A percentile compares a stretch with the other conserved stretches of the same genome.
Evolutionary conservation across 2,329 filamentous ascomycete species (phyloP).

Genomic region (Cordyceps javanica): DNA sequence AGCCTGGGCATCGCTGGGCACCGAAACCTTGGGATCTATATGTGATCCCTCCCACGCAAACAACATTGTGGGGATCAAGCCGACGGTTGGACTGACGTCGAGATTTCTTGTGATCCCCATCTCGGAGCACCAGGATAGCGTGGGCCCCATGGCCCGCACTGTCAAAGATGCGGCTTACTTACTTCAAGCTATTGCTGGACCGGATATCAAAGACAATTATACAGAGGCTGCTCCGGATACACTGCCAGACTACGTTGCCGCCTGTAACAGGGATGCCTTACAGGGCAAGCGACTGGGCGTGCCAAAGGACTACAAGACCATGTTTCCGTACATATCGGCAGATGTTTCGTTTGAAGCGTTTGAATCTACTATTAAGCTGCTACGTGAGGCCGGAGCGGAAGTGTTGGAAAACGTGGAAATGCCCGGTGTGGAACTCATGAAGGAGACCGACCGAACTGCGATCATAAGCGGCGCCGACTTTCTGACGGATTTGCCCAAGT

Average conservation of each 20-base stretch:
- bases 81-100: conserved; percentile 60
- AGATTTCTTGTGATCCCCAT: conserved; percentile 60
- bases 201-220: conserved; percentile 57
- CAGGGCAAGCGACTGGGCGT: conserved; percentile 57
- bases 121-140: conserved; percentile 56
- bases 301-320: conserved; percentile 44
- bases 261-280: conserved; percentile 48
- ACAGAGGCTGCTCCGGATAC: conserved; percentile 50
- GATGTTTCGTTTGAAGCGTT: conserved; percentile 41
- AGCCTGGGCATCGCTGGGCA: conserved; percentile 34
- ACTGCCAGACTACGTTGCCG: conserved; percentile 54
- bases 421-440: conserved; percentile 42
- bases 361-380: conserved; percentile 43
- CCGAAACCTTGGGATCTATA: conserved; percentile 61
- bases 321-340: conserved; percentile 26
- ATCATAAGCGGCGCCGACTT: conserved; percentile 54
- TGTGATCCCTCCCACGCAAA: conserved; percentile 46
- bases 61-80: conserved; percentile 63
- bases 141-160: conserved; percentile 59
- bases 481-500: conserved; percentile 44
- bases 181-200: conserved; percentile 57
- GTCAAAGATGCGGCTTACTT: conserved; percentile 59
- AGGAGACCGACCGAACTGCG: conserved; percentile 41
- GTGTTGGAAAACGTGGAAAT: conserved; percentile 50
- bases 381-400: conserved; percentile 50